A percentile compares a stretch with the other conserved stretches of the same genome.
Evolutionary conservation across 2,329 filamentous ascomycete genomes (phyloP).

Genomic region (Neonectria coccinea): DNA sequence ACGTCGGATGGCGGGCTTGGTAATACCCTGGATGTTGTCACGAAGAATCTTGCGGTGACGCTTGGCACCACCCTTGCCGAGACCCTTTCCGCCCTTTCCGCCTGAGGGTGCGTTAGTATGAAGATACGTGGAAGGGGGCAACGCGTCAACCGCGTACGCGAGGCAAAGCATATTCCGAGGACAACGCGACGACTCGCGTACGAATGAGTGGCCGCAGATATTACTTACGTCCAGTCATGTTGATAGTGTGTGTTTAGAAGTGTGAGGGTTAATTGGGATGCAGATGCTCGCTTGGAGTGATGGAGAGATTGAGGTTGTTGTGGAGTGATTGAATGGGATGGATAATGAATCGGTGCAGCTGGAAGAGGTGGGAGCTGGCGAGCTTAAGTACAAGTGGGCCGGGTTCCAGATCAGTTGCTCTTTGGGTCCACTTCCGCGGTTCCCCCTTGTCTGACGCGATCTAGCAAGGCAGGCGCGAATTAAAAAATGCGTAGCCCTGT

Average conservation of each 20-base stretch:
- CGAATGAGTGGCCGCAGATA: not conserved
- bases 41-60: constrained; percentile 99
- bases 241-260: constrained; percentile 51
- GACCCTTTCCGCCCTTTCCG: constrained; percentile 96
- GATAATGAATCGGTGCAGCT: constrained; percentile 20
- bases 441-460: constrained; percentile 44
- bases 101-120: constrained; percentile 72
- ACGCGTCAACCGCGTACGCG: not conserved
- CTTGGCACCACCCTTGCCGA: constrained; percentile 98
- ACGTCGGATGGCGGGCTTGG: constrained; percentile 98
- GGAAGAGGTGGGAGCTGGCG: constrained; percentile 44
- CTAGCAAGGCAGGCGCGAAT: constrained; percentile 30
- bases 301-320: constrained; percentile 23
- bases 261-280: constrained; percentile 29
- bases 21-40: constrained; percentile 99
- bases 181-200: not conserved
- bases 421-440: constrained; percentile 34
- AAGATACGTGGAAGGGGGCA: constrained; percentile 58
- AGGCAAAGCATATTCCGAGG: not conserved
- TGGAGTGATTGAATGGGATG: constrained; percentile 30
- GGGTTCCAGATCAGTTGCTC: constrained; percentile 52
- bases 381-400: constrained; percentile 56
- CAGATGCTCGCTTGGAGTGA: constrained; percentile 30
- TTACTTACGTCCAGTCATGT: constrained; percentile 78
- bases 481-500: constrained; percentile 31